Base-by-base conservation (phyloP, 805 yeast genomes). In the Kodamaea sagamina region DNA sequence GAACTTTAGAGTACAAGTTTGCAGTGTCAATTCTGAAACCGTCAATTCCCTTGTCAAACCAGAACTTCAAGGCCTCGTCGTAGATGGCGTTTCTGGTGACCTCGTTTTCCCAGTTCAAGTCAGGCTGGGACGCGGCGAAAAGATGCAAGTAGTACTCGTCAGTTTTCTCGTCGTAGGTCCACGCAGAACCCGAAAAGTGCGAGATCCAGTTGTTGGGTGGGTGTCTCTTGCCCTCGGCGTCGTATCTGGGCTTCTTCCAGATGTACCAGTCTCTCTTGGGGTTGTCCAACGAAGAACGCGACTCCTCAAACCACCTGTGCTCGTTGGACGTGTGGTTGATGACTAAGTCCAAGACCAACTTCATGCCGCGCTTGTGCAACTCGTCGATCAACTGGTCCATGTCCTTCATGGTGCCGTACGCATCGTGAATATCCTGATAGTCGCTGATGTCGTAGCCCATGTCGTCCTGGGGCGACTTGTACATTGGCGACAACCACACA, bases 391-490 rank as follows among this genome's bases (percentile, higher is more conserved):
- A 67, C 21, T 55, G 48, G 51, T 75, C 75, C 70, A 75, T 72
- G 51, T 77, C 81, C 46, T 73, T 73, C 59, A 77, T 55, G 10
- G 80, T 69, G 28, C 84, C 85, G 57, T 75, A 79, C 46, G 65
- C 63, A 11, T 75, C 72, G 57, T 78, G 71, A 29, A 79, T 71
- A 17, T 59, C 68, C 56, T 75, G 71, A 61, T 79, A 79, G 59
- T 79, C 72, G 13, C 76, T 60, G 52, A 79, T 76, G 51, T 79
- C 84, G 54, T 78, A 79, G 3, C 84, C 84, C 83, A 79, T 78
- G 55, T 79, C 84, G 40, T 72, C 76, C 55, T 75, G 79, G 4
- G 84, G 84, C 2, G 81, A 74, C 47, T 75, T 79, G 60, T 68
- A 78, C 65, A 75, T 74, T 16, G 84, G 84, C 18, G 77, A 74